phyloP scores from a whole-genome alignment of 176 grass and related monocot species.

The Neostapfia colusana region DNA sequence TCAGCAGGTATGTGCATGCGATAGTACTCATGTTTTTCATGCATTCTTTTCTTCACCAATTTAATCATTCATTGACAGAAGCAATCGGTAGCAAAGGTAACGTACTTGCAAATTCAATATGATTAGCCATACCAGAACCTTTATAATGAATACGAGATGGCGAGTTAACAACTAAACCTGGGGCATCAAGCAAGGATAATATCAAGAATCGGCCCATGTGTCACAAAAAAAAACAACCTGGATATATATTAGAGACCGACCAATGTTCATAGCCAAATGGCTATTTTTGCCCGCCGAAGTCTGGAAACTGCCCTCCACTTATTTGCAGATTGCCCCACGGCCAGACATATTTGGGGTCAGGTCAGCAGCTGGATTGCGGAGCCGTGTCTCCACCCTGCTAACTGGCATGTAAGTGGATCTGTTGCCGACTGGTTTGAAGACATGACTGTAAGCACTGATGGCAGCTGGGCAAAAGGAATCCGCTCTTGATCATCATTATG shows the following conservation, averaged over 20 bases:
- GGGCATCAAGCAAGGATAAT: not conserved
- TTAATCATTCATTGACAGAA: not conserved
- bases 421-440: no score
- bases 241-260: no score
- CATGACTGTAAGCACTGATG: no score
- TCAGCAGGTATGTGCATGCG: slow-evolving; percentile 4
- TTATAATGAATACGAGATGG: not conserved
- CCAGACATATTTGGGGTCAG: no score
- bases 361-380: no score
- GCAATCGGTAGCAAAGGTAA: not conserved
- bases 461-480: no score
- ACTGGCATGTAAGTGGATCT: no score
- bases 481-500: no score
- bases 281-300: no score
- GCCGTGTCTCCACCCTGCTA: no score
- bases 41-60: not conserved
- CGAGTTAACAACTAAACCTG: not conserved
- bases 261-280: not conserved
- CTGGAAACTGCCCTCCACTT: no score
- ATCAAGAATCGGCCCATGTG: not conserved
- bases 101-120: slow-evolving; percentile 8
- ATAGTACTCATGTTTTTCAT: not conserved
- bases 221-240: not conserved
- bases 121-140: not conserved
- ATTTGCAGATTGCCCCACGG: no score